Percentiles rank a stretch among this genome's conserved stretches.
Evolutionary conservation across 2,329 filamentous ascomycete genomes (phyloP).

Genomic region (Catunica adiposa): DNA sequence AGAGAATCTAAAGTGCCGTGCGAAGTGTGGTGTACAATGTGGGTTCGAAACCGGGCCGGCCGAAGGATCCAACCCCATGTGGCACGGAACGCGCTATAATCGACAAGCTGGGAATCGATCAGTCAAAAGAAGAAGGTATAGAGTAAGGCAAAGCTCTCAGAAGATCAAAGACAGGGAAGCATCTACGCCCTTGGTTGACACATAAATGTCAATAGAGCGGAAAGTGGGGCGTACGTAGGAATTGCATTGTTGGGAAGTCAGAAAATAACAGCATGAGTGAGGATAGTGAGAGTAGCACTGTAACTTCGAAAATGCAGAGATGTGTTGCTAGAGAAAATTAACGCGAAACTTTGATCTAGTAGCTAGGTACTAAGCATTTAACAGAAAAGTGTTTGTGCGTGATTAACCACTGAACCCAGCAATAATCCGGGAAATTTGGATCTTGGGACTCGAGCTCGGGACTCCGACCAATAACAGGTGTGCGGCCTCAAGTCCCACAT

Average conservation of each 20-base stretch:
- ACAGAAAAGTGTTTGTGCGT: too few relatives aligned
- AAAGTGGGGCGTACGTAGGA: background rate
- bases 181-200: background rate
- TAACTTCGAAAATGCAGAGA: too few relatives aligned
- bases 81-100: background rate
- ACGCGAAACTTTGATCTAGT: too few relatives aligned
- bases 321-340: too few relatives aligned
- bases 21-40: background rate
- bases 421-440: background rate
- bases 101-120: background rate
- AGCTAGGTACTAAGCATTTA: too few relatives aligned
- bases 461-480: background rate
- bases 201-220: background rate
- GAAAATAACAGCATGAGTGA: too few relatives aligned
- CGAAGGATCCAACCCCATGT: background rate
- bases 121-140: background rate
- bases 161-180: background rate
- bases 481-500: background rate
- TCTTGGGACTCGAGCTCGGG: background rate
- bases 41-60: conserved; percentile 1
- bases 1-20: background rate
- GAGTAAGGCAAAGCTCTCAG: background rate
- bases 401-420: background rate
- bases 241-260: too few relatives aligned
- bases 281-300: too few relatives aligned